Conservation (phyloP, 2,329 filamentous ascomycete species). For the Golovinomyces cichoracearum region DNA sequence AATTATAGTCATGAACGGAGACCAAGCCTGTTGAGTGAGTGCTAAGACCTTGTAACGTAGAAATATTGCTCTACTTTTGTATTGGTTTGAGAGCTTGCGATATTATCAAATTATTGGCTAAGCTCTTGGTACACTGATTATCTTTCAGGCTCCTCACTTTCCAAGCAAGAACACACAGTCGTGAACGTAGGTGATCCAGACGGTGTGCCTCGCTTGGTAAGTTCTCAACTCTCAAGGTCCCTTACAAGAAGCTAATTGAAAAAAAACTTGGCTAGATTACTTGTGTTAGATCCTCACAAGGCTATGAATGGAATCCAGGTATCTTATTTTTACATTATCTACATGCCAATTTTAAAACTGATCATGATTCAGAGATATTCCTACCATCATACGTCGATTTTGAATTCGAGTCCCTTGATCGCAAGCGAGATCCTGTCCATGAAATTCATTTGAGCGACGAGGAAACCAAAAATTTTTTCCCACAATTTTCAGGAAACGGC, state of each 20-base stretch:
- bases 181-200: constrained; percentile 54
- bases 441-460: constrained; percentile 58
- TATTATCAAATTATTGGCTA: too few species aligned
- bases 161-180: constrained; percentile 52
- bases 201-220: constrained; percentile 43
- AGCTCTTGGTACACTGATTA: neutral
- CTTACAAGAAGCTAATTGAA: neutral
- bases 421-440: constrained; percentile 49
- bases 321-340: constrained; percentile 7
- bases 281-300: constrained; percentile 54
- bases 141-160: constrained; percentile 40
- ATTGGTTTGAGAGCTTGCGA: neutral
- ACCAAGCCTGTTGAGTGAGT: constrained; percentile 35
- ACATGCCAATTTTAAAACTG: neutral
- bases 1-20: constrained; percentile 27
- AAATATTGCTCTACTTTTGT: constrained; percentile 1
- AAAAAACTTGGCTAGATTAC: constrained; percentile 31
- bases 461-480: constrained; percentile 42
- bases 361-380: constrained; percentile 40
- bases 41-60: neutral
- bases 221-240: constrained; percentile 12
- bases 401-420: constrained; percentile 50
- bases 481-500: constrained; percentile 21
- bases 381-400: constrained; percentile 52
- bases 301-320: constrained; percentile 65